A percentile compares a stretch with the other conserved stretches of the same genome.
These are phyloP conservation scores for Claviceps cyperi DNA, from an alignment of 2,329 filamentous ascomycete species.

Conservation along the genomic window DNA sequence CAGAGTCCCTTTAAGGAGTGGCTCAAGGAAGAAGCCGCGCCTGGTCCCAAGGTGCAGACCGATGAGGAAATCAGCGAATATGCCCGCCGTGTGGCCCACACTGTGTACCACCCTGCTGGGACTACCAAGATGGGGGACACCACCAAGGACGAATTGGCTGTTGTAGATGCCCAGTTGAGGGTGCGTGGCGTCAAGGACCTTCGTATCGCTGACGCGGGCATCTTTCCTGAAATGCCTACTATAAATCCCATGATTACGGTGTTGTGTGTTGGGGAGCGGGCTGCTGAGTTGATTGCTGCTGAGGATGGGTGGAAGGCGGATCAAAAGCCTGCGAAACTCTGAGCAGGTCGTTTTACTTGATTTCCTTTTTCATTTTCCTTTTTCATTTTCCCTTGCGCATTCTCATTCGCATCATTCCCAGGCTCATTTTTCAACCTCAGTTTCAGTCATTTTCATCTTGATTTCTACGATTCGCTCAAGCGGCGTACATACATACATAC, in stretches of 20 bases:
- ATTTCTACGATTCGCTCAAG: no score
- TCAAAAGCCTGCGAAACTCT: constrained; percentile 18
- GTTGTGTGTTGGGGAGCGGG: constrained; percentile 66
- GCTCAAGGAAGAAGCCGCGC: constrained; percentile 71
- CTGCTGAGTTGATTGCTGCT: constrained; percentile 64
- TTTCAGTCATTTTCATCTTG: no score
- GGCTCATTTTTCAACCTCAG: no score
- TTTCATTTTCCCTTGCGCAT: background rate
- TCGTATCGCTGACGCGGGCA: constrained; percentile 71
- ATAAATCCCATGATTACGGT: constrained; percentile 91
- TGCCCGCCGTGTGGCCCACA: constrained; percentile 67
- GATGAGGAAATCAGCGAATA: constrained; percentile 76
- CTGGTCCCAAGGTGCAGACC: constrained; percentile 55
- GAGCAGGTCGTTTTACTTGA: constrained; percentile 2
- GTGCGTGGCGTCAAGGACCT: constrained; percentile 58
- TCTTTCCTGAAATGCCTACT: constrained; percentile 76
- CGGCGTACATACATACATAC: no score
- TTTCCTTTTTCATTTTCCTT: background rate
- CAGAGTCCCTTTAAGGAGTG: constrained; percentile 67
- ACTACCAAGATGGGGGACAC: constrained; percentile 84
- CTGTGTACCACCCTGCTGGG: constrained; percentile 79
- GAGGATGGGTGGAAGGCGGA: constrained; percentile 39
- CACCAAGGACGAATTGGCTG: constrained; percentile 51
- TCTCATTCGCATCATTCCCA: no score
- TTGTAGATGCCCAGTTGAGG: constrained; percentile 64